Evolutionary conservation across 352 stramenopile species (phyloP).

Genomic region (Plasmopara muralis): DNA sequence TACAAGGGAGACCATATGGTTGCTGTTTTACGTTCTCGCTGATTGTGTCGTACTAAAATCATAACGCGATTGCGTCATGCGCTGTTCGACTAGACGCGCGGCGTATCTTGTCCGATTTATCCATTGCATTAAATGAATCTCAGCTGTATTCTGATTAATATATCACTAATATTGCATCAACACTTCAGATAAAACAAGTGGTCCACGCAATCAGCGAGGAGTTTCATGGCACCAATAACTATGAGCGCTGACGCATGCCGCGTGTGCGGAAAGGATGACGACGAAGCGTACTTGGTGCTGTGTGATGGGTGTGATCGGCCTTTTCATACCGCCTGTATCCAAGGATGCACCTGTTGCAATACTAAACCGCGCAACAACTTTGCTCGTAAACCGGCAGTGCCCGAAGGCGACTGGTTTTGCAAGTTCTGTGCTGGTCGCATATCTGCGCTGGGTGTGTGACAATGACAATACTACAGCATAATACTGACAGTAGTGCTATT

Average conservation of each 20-base stretch:
- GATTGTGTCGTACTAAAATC: neutral
- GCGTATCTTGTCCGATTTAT: neutral
- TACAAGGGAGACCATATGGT: conserved; percentile 71
- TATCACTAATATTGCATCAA: too few species aligned
- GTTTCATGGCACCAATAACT: conserved; percentile 25
- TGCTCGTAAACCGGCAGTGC: conserved; percentile 62
- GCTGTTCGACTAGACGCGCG: too few species aligned
- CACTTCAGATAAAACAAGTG: conserved; percentile 6
- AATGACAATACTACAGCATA: conserved; percentile 1
- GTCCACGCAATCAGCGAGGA: conserved; percentile 13
- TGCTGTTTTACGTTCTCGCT: conserved; percentile 48
- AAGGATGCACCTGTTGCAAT: conserved; percentile 71
- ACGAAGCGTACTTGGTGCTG: conserved; percentile 73
- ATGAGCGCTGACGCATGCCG: conserved; percentile 70
- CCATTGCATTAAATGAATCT: neutral
- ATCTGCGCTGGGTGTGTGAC: conserved; percentile 37
- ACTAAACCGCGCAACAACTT: conserved; percentile 75
- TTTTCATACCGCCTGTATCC: conserved; percentile 69
- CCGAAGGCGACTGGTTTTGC: conserved; percentile 82
- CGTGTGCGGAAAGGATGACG: conserved; percentile 68
- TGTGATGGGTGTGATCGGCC: conserved; percentile 73
- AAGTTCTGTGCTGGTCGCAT: conserved; percentile 73
- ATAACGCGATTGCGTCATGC: neutral
- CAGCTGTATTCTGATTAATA: neutral
- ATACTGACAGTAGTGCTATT: neutral